Conservation (phyloP, 2,329 filamentous ascomycete genomes). For the Mollisia scopiformis region DNA sequence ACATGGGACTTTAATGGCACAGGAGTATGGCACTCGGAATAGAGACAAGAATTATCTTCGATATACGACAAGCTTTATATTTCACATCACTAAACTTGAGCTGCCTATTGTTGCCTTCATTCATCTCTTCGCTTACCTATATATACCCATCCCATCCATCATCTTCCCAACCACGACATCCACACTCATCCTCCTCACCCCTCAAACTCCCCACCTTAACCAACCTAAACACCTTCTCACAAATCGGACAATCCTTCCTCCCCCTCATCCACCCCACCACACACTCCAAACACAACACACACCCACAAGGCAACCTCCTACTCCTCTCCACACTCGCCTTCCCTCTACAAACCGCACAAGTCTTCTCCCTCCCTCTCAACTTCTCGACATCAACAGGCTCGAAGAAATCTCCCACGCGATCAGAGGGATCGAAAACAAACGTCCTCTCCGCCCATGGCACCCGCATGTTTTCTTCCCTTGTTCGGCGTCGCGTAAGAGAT, state of each 20-base stretch:
- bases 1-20: too few relatives aligned
- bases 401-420: background rate
- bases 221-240: background rate
- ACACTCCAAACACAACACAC: constrained; percentile 2
- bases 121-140: background rate
- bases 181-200: background rate
- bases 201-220: background rate
- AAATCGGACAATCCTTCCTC: background rate
- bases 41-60: too few relatives aligned
- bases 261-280: background rate
- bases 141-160: background rate
- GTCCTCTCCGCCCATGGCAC: background rate
- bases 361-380: background rate
- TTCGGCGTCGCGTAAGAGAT: background rate
- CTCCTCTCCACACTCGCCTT: background rate
- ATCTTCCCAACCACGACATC: background rate
- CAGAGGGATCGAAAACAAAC: background rate
- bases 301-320: constrained; percentile 2
- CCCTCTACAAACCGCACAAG: background rate
- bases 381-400: background rate
- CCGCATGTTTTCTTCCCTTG: background rate
- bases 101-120: background rate
- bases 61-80: too few relatives aligned
- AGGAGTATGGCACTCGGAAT: too few relatives aligned
- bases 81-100: too few relatives aligned